Conservation (phyloP, 2,329 filamentous ascomycete species). For the Lachnellula arida region DNA sequence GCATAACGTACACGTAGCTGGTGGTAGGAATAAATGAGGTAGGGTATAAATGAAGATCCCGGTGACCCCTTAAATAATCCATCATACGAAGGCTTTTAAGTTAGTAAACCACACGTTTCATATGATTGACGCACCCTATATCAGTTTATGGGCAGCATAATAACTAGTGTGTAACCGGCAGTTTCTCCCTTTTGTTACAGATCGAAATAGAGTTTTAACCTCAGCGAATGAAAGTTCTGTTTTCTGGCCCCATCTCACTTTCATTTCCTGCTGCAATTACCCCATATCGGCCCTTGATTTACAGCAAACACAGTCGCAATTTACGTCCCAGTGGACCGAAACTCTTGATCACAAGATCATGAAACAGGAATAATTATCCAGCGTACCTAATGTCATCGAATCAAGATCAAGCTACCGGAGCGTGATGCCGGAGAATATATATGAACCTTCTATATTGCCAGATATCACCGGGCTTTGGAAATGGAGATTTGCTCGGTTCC, state of each 20-base stretch:
- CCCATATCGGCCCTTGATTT: neutral
- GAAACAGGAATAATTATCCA: neutral
- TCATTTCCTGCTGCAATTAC: neutral
- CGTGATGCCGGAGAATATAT: neutral
- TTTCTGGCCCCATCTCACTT: too few relatives aligned
- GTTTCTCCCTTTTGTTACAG: too few relatives aligned
- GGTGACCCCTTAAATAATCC: neutral
- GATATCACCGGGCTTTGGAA: neutral
- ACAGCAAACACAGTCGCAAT: neutral
- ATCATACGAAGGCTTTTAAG: neutral
- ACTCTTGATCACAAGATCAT: neutral
- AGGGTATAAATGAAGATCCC: too few relatives aligned
- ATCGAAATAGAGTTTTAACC: neutral
- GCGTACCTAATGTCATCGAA: neutral
- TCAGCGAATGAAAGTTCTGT: neutral
- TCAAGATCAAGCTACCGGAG: neutral
- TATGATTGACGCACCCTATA: too few relatives aligned
- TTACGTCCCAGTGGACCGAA: neutral
- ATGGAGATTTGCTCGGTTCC: neutral
- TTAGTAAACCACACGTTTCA: too few relatives aligned
- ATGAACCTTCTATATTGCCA: neutral
- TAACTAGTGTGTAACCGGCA: too few relatives aligned
- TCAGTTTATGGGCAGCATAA: too few relatives aligned
- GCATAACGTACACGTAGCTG: too few relatives aligned
- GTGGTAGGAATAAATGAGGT: neutral